Conservation (phyloP, 2,329 filamentous ascomycete species). For the Fusarium coffeatum region DNA sequence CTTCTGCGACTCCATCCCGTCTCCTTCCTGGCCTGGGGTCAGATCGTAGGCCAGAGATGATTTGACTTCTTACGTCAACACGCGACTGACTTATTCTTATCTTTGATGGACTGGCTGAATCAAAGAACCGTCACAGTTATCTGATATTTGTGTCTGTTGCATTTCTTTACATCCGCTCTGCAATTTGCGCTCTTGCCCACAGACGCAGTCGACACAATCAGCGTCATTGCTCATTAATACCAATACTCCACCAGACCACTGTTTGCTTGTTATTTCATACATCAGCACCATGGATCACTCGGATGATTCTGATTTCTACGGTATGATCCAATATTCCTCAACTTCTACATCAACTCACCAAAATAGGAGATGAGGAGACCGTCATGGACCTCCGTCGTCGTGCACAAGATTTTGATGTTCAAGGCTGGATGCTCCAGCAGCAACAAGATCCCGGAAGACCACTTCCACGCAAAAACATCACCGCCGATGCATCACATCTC, state of each 20-base stretch:
- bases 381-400: conserved; percentile 61
- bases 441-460: conserved; percentile 45
- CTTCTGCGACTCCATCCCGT: conserved; percentile 33
- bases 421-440: conserved; percentile 56
- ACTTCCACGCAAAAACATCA: conserved; percentile 30
- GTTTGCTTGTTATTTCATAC: neutral
- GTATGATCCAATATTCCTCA: conserved; percentile 48
- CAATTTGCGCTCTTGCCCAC: neutral
- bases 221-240: conserved; percentile 10
- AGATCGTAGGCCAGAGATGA: neutral
- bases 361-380: conserved; percentile 65
- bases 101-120: neutral
- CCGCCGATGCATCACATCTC: conserved; percentile 49
- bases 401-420: conserved; percentile 62
- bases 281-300: conserved; percentile 51
- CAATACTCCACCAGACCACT: neutral
- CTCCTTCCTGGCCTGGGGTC: conserved; percentile 18
- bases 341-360: conserved; percentile 21
- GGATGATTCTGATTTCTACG: conserved; percentile 69
- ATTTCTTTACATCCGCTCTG: neutral
- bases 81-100: neutral
- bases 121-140: neutral
- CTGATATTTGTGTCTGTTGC: neutral
- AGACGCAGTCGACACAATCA: neutral
- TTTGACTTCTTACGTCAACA: conserved; percentile 34